Base-by-base conservation (phyloP, 2,329 filamentous ascomycete species). In the Ophiostoma australiae region DNA sequence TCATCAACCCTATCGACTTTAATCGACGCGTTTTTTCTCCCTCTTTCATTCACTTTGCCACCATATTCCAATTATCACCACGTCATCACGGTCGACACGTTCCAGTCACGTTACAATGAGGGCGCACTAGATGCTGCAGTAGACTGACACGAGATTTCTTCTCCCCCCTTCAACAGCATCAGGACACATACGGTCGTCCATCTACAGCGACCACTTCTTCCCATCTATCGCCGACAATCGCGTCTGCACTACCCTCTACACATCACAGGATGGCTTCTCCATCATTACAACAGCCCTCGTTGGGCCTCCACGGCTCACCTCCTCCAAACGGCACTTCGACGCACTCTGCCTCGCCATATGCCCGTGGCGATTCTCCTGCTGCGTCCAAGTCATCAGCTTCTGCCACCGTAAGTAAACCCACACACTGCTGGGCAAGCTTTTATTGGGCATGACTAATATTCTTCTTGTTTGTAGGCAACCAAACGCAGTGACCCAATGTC, bases 401-500 rank as follows among this genome's bases (percentile, higher is more conserved):
- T 41, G 76, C 79, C 68, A 80, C 78, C 70, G 80, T 81, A 79
- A 73, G 79, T 78, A 2, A 15, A 10, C 4, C 17, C 27, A 33
- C 15, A 10, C 37, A 13, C 8, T 39, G 1, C 33, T 8, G 1
- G 17, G 20, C 27, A n/a, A 37, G 13, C 17, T 27, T 39, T 11
- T 5, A 11, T 10, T 23, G 6, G 20, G 63, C 35, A 39, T 39
- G 10, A n/a, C 33, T 66, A 39, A 39, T 20, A 8, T 66, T 23
- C 13, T 10, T 13, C 35, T 4, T 17, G 6, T 10, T 41, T 17
- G 0, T 48, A 93, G 87, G 91, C 90, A 68, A 87, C 91, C 1
- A 89, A 87, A 75, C 89, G 93, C 78, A 85, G 90, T 72, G 91
- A 97, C 78, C 91, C 94, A 70, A 97, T 97, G 94, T 95, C 94